Conservation (phyloP, 2,329 filamentous ascomycete species). For the Pseudocercospora fijiensis region DNA sequence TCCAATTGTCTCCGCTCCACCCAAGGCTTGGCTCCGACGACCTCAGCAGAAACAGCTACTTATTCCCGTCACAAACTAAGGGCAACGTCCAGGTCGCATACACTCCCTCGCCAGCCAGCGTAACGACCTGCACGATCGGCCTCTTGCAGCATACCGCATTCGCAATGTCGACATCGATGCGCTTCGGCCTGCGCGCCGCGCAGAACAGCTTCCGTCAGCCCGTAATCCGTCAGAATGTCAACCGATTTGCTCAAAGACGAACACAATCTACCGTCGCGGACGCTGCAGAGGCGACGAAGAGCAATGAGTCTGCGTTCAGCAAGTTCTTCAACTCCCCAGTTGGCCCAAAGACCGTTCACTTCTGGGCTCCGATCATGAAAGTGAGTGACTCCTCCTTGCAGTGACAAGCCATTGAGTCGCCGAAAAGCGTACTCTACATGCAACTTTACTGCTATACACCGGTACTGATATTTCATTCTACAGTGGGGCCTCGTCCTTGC, state of each 20-base stretch:
- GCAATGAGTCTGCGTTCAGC: conserved; percentile 56
- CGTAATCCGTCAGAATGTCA: conserved; percentile 50
- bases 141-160: not conserved
- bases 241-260: conserved; percentile 58
- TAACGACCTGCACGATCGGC: not conserved
- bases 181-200: conserved; percentile 58
- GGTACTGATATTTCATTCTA: conserved; percentile 14
- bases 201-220: conserved; percentile 52
- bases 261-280: conserved; percentile 63
- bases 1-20: not conserved
- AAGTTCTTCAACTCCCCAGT: conserved; percentile 60
- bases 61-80: not conserved
- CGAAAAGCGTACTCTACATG: not conserved
- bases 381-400: conserved; percentile 42
- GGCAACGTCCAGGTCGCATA: not conserved
- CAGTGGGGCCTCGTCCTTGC: conserved; percentile 91
- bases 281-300: conserved; percentile 36
- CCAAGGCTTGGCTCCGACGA: conserved; percentile 43
- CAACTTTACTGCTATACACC: not conserved
- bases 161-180: conserved; percentile 51
- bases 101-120: not conserved
- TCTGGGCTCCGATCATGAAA: conserved; percentile 98
- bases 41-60: not conserved
- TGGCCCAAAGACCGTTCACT: conserved; percentile 79
- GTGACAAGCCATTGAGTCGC: conserved; percentile 12